These are phyloP conservation scores for Eruca vesicaria DNA, from an alignment of 441 rosid species.

Conservation along the genomic window DNA sequence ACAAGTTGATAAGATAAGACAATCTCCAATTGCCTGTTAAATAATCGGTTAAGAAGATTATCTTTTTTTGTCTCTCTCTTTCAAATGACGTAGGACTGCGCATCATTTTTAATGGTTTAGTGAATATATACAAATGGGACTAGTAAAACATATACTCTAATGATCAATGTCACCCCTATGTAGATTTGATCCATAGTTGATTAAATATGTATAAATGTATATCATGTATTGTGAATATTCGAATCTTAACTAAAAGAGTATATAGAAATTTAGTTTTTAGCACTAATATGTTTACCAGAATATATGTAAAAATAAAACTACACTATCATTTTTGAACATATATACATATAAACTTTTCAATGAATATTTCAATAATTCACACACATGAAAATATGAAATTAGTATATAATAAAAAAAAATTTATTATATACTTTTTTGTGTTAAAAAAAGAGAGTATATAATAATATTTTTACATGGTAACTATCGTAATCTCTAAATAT, in stretches of 20 bases:
- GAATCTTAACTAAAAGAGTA: neutral
- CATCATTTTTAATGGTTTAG: constrained; percentile 13
- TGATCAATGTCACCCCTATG: constrained; percentile 23
- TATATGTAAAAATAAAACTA: neutral
- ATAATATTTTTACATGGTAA: neutral
- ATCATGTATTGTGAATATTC: neutral
- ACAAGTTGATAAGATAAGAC: constrained; percentile 5
- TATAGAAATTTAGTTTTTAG: too few species aligned
- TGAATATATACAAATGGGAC: constrained; percentile 21
- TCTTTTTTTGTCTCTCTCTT: neutral
- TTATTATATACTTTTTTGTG: too few species aligned
- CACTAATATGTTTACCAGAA: neutral
- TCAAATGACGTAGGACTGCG: constrained; percentile 23
- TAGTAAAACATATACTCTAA: constrained; percentile 27
- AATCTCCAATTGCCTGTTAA: neutral
- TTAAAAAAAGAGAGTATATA: too few species aligned
- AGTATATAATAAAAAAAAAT: neutral
- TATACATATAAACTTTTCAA: too few species aligned
- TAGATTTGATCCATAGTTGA: constrained; percentile 19
- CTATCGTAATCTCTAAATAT: neutral
- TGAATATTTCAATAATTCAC: neutral
- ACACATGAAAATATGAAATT: neutral
- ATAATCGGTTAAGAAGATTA: constrained; percentile 26
- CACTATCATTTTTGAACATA: too few species aligned
- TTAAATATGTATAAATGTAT: neutral